A percentile compares a stretch with the other conserved stretches of the same genome.
Conservation (phyloP, 352 stramenopile genomes). For the Nothophytophthora sp. region DNA sequence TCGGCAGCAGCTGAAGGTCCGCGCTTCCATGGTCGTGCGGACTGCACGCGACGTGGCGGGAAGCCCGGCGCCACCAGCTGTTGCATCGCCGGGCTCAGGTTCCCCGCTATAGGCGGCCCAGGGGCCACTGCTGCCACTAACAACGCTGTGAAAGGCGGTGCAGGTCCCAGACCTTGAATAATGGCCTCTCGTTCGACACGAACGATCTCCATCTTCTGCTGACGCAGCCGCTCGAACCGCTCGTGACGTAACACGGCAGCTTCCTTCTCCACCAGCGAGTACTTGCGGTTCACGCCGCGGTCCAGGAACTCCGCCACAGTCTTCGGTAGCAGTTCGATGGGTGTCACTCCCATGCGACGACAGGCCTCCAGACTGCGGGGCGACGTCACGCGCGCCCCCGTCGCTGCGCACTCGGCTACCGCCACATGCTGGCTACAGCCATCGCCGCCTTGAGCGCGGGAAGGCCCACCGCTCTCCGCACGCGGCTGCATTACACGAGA, state of each 20-base stretch:
- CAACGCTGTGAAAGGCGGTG: conserved; percentile 29
- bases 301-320: conserved; percentile 56
- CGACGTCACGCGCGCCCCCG: conserved; percentile 57
- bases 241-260: conserved; percentile 66
- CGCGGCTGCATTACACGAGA: conserved; percentile 10
- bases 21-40: conserved; percentile 22
- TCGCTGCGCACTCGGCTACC: conserved; percentile 45
- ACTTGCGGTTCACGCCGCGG: conserved; percentile 44
- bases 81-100: conserved; percentile 12
- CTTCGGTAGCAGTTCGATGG: conserved; percentile 65
- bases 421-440: conserved; percentile 44
- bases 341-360: conserved; percentile 63
- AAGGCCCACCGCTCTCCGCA: conserved; percentile 6
- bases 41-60: conserved; percentile 23
- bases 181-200: conserved; percentile 58
- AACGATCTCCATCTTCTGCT: conserved; percentile 63
- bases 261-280: conserved; percentile 72
- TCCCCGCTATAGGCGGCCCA: conserved; percentile 7
- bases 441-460: conserved; percentile 1
- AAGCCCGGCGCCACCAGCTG: conserved; percentile 25
- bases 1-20: neutral
- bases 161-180: conserved; percentile 30
- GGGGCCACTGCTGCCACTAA: conserved; percentile 7
- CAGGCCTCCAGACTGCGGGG: conserved; percentile 73
- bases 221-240: conserved; percentile 69